Percentiles rank a stretch among this genome's conserved stretches.
Conservation (phyloP, 768 basidiomycete species). For the Tulasnella sp. region DNA sequence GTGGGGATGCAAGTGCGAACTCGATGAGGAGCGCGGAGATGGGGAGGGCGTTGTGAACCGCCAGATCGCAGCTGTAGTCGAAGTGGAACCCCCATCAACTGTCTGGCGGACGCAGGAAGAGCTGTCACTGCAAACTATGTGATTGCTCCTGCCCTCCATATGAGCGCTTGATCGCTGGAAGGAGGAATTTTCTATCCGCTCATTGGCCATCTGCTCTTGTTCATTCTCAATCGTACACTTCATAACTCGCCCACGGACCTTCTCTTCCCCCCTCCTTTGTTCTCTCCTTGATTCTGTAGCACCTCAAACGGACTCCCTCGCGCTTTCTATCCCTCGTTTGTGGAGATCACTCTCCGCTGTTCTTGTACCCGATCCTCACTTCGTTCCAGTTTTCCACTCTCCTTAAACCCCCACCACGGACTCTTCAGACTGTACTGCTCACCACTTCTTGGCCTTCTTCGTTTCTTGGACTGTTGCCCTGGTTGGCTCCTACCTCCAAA, state of each 20-base stretch:
- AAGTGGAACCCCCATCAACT: not conserved
- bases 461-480: not conserved
- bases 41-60: not conserved
- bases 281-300: not conserved
- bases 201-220: not conserved
- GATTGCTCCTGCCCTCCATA: no score
- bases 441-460: not conserved
- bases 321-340: not conserved
- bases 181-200: not conserved
- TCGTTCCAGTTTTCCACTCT: not conserved
- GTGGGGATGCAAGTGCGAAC: not conserved
- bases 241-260: not conserved
- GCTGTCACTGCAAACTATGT: no score
- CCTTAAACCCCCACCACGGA: not conserved
- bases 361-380: not conserved
- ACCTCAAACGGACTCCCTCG: not conserved
- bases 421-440: not conserved
- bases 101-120: not conserved
- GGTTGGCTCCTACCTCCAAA: not conserved
- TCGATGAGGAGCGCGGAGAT: constrained; percentile 11
- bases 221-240: not conserved
- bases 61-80: not conserved
- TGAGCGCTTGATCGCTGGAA: no score
- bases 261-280: not conserved
- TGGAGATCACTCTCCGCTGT: no score